Conservation (phyloP, 805 yeast species). For the Starmerella ratchasimensis region DNA sequence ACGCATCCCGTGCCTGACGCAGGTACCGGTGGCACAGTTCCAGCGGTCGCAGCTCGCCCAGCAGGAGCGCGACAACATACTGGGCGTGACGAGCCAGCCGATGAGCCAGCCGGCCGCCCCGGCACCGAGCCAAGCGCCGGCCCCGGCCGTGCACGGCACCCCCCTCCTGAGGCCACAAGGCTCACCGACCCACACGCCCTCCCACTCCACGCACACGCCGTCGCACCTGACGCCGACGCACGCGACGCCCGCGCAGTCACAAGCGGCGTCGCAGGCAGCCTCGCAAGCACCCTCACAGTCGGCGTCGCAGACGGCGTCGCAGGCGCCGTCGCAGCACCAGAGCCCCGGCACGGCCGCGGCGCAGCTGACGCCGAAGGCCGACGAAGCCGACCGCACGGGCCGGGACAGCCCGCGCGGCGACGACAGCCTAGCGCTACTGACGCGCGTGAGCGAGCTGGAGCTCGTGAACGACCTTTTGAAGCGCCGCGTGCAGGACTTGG, state of each 20-base stretch:
- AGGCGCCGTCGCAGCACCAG: background rate
- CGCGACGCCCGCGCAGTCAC: background rate
- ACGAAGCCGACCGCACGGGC: too few species aligned
- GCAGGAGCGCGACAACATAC: conserved; percentile 1
- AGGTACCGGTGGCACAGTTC: conserved; percentile 19
- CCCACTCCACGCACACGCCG: background rate
- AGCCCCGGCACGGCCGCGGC: background rate
- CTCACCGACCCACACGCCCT: background rate
- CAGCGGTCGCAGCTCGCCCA: conserved; percentile 4
- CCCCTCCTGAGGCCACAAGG: background rate
- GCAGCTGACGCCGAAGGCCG: background rate
- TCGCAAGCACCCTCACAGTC: conserved; percentile 2
- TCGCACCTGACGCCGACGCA: background rate
- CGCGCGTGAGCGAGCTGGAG: conserved; percentile 78
- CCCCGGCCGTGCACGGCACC: background rate
- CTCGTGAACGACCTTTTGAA: conserved; percentile 79
- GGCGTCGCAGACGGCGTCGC: background rate
- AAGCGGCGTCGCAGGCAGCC: conserved; percentile 1
- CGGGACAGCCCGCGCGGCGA: too few species aligned
- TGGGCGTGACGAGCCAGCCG: background rate
- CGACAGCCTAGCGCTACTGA: conserved; percentile 34
- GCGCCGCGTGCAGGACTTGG: conserved; percentile 70
- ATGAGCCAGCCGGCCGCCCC: background rate
- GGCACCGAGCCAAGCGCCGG: background rate
- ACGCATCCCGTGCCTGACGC: conserved; percentile 21